phyloP scores from a whole-genome alignment of 2,329 filamentous ascomycete genomes.

The Cytospora leucostoma region DNA sequence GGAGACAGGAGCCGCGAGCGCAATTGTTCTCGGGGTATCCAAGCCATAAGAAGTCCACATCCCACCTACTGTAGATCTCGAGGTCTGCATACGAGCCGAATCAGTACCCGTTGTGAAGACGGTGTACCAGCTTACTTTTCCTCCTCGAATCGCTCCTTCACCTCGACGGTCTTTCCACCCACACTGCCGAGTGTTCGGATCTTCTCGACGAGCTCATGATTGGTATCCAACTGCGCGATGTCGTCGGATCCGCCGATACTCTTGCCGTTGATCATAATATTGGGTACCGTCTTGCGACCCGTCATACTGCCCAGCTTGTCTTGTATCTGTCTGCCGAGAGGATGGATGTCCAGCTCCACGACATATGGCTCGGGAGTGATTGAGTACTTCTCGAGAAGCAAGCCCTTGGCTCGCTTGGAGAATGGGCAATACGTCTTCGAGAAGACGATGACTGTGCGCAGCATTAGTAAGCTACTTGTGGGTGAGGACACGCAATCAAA shows the following conservation, averaged over 20 bases:
- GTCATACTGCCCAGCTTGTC: constrained; percentile 71
- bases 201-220: constrained; percentile 68
- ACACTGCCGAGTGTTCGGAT: constrained; percentile 60
- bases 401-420: constrained; percentile 80
- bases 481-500: constrained; percentile 16
- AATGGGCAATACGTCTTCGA: constrained; percentile 91
- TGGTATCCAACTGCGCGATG: constrained; percentile 68
- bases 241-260: constrained; percentile 92
- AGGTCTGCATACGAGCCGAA: not conserved
- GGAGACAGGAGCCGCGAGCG: not conserved
- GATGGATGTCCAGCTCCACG: constrained; percentile 85
- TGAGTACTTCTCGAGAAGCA: constrained; percentile 81
- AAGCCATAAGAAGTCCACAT: not conserved
- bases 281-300: constrained; percentile 83
- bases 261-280: constrained; percentile 83
- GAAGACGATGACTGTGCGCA: constrained; percentile 79
- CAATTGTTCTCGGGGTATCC: not conserved
- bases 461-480: constrained; percentile 25
- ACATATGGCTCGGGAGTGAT: constrained; percentile 83
- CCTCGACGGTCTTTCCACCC: constrained; percentile 65
- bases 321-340: constrained; percentile 73
- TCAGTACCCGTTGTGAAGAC: not conserved
- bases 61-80: not conserved
- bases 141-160: constrained; percentile 49
- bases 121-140: constrained; percentile 3